Base-by-base conservation (phyloP, 441 rosid genomes). In the Brassica balearica region DNA sequence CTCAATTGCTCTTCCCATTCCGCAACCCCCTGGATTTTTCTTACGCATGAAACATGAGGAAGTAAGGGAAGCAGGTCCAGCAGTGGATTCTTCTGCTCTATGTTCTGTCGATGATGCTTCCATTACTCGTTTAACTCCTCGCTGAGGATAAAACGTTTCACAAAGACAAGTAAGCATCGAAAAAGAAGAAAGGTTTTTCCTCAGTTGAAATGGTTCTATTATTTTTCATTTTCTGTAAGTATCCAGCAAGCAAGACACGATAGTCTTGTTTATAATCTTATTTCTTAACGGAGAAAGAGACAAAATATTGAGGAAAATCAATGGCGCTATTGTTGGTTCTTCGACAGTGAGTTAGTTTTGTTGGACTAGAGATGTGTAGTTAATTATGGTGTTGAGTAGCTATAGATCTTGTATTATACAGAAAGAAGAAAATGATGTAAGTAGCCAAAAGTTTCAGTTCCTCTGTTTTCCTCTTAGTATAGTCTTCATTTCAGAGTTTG, bases 101-200 rank as follows among this genome's bases (percentile, higher is more conserved):
- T 69, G 38, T 62, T 76, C 80, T 0, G 9, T 76, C 7, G 75
- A 76, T 4, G 75, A 63, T 34, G 80, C 46, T 51, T 69, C 80
- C 22, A 76, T 76, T 34, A 76, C 80, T 69, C 4, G 53, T 46
- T 46, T 46, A 46, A 46, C 53, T 46, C 53, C 53, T 46, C 53
- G 75, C 1, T 76, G 32, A 76, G 14, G 12, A 69, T 2, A 60
- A 60, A 46, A 4, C 9, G 20, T 14, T 51, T 51, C 56, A 12
- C 7, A 48, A 48, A 48, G 17, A 51, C 20, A 14, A 51, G 58
- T 51, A 51, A 51, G 56, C 56, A 51, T 51, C 56, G 7, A 51
- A 14, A 41, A 14, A n/a, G 2, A 14, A 51, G 19, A 51, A 51
- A 5, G 15, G 3, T 14, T 51, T 46, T 38, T 46, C n/a, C 56